Percentiles rank a stretch among this genome's conserved stretches.
Evolutionary conservation across 495 filamentous ascomycete genomes (phyloP).

Genomic region (Aspergillus kassunensis): DNA sequence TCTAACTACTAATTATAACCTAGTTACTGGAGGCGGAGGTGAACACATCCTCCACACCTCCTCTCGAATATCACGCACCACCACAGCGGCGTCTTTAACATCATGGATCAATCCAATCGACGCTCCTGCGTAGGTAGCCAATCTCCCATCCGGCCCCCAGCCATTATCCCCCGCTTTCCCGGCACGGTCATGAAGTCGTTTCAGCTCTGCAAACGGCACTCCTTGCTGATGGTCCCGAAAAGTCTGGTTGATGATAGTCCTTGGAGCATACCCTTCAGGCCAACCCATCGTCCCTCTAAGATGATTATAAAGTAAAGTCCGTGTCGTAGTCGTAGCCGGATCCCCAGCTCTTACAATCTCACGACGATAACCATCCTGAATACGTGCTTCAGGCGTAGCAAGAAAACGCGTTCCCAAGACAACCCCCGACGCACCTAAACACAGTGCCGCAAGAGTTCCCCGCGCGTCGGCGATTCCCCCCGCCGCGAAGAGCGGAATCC

Average conservation of each 20-base stretch:
- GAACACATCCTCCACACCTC: too few relatives aligned
- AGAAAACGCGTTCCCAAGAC: constrained; percentile 73
- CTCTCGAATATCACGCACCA: background rate
- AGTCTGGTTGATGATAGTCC: constrained; percentile 60
- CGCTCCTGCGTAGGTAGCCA: constrained; percentile 66
- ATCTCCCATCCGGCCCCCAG: constrained; percentile 45
- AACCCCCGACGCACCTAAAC: constrained; percentile 62
- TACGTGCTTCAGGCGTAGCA: constrained; percentile 59
- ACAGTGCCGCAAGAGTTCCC: constrained; percentile 59
- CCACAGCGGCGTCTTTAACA: constrained; percentile 29
- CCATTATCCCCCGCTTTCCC: constrained; percentile 44
- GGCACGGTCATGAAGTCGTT: constrained; percentile 54
- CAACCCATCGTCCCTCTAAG: constrained; percentile 65
- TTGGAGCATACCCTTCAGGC: constrained; percentile 60
- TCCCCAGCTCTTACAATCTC: constrained; percentile 64
- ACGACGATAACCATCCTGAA: constrained; percentile 55
- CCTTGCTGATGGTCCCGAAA: constrained; percentile 57
- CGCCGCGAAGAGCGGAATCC: constrained; percentile 61
- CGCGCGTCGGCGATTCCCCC: constrained; percentile 70
- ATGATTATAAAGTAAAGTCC: constrained; percentile 67
- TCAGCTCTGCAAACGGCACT: constrained; percentile 53
- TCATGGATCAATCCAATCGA: constrained; percentile 48
- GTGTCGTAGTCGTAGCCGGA: constrained; percentile 51
- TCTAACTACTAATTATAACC: too few relatives aligned
- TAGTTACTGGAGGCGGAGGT: too few relatives aligned